Percentiles rank a stretch among this genome's conserved stretches.
These are phyloP conservation scores for Thielaviopsis musarum DNA, from an alignment of 2,329 filamentous ascomycete species.

Conservation along the genomic window DNA sequence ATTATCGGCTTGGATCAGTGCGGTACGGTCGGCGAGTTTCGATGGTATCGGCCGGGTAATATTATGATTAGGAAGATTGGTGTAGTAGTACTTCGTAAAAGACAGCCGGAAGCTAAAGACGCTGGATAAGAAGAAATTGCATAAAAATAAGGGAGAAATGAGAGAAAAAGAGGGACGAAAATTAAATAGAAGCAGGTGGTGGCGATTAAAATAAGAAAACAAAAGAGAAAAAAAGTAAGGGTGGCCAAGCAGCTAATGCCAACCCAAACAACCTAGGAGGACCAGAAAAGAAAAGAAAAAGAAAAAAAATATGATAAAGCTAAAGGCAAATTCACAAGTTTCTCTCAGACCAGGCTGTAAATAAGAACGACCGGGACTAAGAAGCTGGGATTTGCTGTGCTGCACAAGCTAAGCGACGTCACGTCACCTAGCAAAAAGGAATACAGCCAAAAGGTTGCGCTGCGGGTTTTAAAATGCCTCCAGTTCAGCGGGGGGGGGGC, in stretches of 20 bases:
- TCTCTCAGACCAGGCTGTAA: too few species aligned
- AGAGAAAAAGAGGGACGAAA: not conserved
- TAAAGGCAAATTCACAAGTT: too few species aligned
- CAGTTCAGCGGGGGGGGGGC: too few species aligned
- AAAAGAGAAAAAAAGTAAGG: not conserved
- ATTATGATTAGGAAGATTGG: not conserved
- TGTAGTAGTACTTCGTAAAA: not conserved
- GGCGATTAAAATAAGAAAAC: not conserved
- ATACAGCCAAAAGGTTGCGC: not conserved
- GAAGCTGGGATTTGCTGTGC: too few species aligned
- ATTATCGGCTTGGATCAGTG: too few species aligned
- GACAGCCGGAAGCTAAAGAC: not conserved
- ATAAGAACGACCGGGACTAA: too few species aligned
- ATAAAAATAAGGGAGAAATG: not conserved
- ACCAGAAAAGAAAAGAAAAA: not conserved
- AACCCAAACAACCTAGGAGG: not conserved
- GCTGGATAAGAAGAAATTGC: not conserved
- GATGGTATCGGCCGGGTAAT: not conserved
- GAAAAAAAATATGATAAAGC: not conserved
- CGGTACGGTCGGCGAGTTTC: not conserved
- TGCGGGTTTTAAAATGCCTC: too few species aligned
- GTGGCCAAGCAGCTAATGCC: not conserved
- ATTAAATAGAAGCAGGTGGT: not conserved
- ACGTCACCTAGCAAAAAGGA: not conserved
- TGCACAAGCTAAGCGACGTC: not conserved